These are phyloP conservation scores for Tolypocladium pustulatum DNA, from an alignment of 2,329 filamentous ascomycete genomes.

Conservation along the genomic window DNA sequence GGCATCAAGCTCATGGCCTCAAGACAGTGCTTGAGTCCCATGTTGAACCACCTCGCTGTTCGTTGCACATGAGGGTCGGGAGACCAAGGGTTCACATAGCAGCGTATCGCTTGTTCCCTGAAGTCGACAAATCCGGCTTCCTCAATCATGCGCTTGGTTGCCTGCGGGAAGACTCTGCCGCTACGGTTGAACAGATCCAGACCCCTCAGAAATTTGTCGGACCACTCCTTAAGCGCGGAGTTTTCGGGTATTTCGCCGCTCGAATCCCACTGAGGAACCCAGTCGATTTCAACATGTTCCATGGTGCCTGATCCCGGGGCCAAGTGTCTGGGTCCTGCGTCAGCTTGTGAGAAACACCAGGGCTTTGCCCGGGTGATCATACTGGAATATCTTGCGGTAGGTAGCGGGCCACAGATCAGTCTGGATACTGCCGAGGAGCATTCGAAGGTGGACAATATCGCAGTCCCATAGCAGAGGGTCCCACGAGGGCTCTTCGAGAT, in stretches of 20 bases:
- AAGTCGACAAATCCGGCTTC: conserved; percentile 73
- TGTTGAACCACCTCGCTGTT: conserved; percentile 74
- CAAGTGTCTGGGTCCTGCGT: conserved; percentile 49
- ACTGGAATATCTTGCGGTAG: conserved; percentile 54
- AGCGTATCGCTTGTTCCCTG: conserved; percentile 53
- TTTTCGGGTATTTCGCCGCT: conserved; percentile 48
- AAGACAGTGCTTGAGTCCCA: conserved; percentile 63
- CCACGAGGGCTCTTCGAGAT: conserved; percentile 68
- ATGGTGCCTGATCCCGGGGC: conserved; percentile 65
- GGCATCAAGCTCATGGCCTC: conserved; percentile 65
- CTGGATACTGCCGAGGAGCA: conserved; percentile 66
- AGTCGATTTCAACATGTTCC: conserved; percentile 87
- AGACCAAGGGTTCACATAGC: conserved; percentile 69
- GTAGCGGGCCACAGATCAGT: conserved; percentile 57
- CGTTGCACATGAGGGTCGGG: conserved; percentile 52
- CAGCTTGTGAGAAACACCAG: background rate
- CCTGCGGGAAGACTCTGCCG: conserved; percentile 43
- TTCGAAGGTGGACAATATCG: conserved; percentile 75
- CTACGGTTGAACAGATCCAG: conserved; percentile 56
- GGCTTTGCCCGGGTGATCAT: background rate
- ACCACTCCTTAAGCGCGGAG: conserved; percentile 58
- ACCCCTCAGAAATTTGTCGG: conserved; percentile 53
- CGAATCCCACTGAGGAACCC: conserved; percentile 62
- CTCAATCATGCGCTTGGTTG: conserved; percentile 50
- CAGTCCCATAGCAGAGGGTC: conserved; percentile 36